Evolutionary conservation across 1,284 basidiomycete species (phyloP).

Genomic region (Cutaneotrichosporon cavernicola): DNA sequence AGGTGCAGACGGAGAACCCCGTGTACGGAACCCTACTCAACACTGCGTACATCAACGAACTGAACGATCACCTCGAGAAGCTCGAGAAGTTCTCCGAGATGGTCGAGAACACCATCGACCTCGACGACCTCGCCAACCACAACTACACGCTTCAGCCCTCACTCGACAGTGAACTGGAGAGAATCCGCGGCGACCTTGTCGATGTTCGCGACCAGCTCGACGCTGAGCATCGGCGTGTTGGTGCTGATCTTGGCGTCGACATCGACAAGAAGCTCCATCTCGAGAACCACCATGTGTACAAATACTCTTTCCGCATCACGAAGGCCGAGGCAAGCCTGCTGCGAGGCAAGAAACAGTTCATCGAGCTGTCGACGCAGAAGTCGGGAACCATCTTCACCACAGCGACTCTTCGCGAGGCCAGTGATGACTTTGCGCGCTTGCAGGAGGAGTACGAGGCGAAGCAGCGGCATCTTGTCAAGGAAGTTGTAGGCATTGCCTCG

Average conservation of each 20-base stretch:
- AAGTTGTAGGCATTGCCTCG: slow-evolving; percentile 88
- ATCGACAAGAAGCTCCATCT: slow-evolving; percentile 94
- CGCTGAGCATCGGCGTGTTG: slow-evolving; percentile 72
- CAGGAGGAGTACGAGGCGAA: slow-evolving; percentile 70
- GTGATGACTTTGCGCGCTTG: slow-evolving; percentile 71
- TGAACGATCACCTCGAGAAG: slow-evolving; percentile 62
- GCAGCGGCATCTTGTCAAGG: slow-evolving; percentile 82
- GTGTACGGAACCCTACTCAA: slow-evolving; percentile 62
- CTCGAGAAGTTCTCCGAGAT: slow-evolving; percentile 83
- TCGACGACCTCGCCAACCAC: slow-evolving; percentile 77
- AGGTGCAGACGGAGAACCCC: slow-evolving; percentile 31
- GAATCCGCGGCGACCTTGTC: slow-evolving; percentile 67
- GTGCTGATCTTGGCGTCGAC: slow-evolving; percentile 75
- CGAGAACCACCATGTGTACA: slow-evolving; percentile 86
- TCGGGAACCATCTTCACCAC: slow-evolving; percentile 93
- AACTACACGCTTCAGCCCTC: slow-evolving; percentile 85
- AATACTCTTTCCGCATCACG: slow-evolving; percentile 90
- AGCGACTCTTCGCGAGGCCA: slow-evolving; percentile 66
- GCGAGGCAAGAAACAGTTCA: slow-evolving; percentile 68
- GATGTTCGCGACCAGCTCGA: slow-evolving; percentile 78
- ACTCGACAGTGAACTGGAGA: slow-evolving; percentile 62
- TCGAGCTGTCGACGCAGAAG: slow-evolving; percentile 82
- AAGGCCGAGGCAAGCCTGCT: slow-evolving; percentile 84
- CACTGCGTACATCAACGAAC: slow-evolving; percentile 63
- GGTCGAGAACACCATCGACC: slow-evolving; percentile 93